A percentile compares a stretch with the other conserved stretches of the same genome.
Conservation (phyloP, 2,329 filamentous ascomycete genomes). For the Penicillium concentricum region DNA sequence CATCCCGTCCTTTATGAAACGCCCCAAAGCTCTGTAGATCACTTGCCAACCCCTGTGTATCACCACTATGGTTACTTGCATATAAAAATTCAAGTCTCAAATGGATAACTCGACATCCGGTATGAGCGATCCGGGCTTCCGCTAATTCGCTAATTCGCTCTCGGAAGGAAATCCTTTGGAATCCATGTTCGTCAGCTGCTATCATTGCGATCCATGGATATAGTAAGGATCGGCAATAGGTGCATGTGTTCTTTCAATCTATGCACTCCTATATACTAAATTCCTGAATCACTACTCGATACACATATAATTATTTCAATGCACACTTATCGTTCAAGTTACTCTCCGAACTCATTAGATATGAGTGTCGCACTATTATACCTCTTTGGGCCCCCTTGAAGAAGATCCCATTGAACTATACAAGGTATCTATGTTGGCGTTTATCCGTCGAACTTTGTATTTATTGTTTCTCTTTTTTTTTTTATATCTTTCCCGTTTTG, state of each 20-base stretch:
- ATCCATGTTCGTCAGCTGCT: not conserved
- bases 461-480: not conserved
- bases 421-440: not conserved
- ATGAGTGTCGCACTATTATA: not conserved
- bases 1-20: constrained; percentile 24
- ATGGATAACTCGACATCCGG: not conserved
- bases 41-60: constrained; percentile 7
- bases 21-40: constrained; percentile 22
- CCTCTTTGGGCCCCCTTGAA: constrained; percentile 1
- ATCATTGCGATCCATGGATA: not conserved
- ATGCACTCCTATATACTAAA: not conserved
- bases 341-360: not conserved
- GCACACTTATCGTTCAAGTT: not conserved
- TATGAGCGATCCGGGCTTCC: not conserved
- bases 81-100: not conserved
- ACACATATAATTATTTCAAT: not conserved
- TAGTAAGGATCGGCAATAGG: constrained; percentile 13
- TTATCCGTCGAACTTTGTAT: constrained; percentile 14
- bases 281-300: too few species aligned
- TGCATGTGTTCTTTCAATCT: not conserved
- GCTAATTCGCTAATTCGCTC: not conserved
- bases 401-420: constrained; percentile 12
- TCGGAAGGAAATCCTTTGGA: not conserved
- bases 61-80: not conserved
- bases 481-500: not conserved